A percentile compares a stretch with the other conserved stretches of the same genome.
Conservation (phyloP, 345 rosid genomes). For the Eucalyptus lansdowneana region DNA sequence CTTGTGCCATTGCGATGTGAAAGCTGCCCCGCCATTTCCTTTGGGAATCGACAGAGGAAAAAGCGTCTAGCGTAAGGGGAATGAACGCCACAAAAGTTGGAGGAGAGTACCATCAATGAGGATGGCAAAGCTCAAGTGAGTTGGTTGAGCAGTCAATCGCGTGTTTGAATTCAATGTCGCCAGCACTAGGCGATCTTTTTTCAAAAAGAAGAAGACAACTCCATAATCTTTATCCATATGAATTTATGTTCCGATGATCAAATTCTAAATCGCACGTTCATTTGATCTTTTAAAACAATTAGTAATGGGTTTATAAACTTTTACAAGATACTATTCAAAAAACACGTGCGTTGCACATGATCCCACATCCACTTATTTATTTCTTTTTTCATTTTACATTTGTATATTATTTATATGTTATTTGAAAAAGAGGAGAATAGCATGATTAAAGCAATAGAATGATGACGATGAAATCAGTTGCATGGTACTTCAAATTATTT, state of each 20-base stretch:
- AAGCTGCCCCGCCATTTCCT: not conserved
- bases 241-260: not conserved
- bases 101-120: not conserved
- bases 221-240: not conserved
- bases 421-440: not conserved
- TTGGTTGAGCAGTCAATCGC: not conserved
- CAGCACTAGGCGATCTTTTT: not conserved
- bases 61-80: not conserved
- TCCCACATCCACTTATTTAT: not conserved
- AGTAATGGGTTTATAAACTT: not conserved
- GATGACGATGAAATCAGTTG: not conserved
- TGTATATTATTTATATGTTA: not conserved
- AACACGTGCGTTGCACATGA: not conserved
- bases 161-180: not conserved
- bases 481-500: not conserved
- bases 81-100: not conserved
- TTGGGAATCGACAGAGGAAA: not conserved
- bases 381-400: not conserved
- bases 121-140: not conserved
- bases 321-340: not conserved
- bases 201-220: not conserved
- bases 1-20: not conserved
- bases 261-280: not conserved
- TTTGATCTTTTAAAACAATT: not conserved
- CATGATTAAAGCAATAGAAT: not conserved